Evolutionary conservation across 495 filamentous ascomycete genomes (phyloP).

Genomic region (Aspergillus sclerotioniger): DNA sequence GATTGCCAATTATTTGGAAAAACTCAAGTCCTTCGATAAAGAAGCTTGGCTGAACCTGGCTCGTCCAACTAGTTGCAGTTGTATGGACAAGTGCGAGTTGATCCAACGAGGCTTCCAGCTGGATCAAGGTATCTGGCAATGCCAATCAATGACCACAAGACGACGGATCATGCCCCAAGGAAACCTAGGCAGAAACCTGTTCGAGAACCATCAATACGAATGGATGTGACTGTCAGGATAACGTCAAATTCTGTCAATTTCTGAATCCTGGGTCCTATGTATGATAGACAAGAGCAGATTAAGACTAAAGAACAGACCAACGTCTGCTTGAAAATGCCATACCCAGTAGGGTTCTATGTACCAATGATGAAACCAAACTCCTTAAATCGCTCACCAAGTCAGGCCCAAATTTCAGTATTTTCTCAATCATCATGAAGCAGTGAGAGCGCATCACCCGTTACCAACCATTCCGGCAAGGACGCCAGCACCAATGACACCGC

Average conservation of each 20-base stretch:
- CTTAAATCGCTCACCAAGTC: not conserved
- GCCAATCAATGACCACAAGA: too few species aligned
- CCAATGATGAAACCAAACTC: not conserved
- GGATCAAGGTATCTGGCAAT: too few species aligned
- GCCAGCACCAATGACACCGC: slow-evolving; percentile 73
- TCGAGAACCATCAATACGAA: too few species aligned
- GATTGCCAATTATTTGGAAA: too few species aligned
- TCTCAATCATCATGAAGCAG: not conserved
- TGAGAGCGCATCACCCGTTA: slow-evolving; percentile 19
- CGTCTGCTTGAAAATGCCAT: not conserved
- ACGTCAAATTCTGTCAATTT: not conserved
- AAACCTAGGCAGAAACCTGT: too few species aligned
- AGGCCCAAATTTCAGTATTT: not conserved
- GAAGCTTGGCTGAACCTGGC: too few species aligned
- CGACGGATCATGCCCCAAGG: too few species aligned
- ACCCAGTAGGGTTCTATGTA: not conserved
- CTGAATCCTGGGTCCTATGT: not conserved
- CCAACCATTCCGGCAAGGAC: slow-evolving; percentile 64
- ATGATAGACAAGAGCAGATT: not conserved
- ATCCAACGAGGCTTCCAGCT: too few species aligned
- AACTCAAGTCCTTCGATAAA: too few species aligned
- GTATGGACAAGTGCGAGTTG: too few species aligned
- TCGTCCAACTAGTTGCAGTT: too few species aligned
- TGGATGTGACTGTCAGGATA: not conserved
- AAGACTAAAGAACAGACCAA: not conserved